These are phyloP conservation scores for Scenedesmus sp. DNA, from an alignment of 163 green algal species.

Conservation along the genomic window DNA sequence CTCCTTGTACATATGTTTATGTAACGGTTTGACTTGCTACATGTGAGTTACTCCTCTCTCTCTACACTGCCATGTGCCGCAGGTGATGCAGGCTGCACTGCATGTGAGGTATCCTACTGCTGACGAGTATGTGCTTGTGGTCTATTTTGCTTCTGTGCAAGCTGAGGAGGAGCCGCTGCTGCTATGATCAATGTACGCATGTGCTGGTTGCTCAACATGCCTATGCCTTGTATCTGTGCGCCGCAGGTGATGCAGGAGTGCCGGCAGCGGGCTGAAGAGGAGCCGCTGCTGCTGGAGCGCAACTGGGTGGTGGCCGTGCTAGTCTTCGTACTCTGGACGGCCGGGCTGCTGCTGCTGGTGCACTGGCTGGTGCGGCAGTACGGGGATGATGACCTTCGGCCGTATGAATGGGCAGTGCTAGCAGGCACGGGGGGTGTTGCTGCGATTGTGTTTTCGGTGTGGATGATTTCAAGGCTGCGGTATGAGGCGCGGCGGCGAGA, in stretches of 20 bases:
- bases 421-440: background rate
- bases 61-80: background rate
- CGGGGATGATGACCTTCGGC: background rate
- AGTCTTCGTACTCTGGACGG: constrained; percentile 47
- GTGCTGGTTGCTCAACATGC: background rate
- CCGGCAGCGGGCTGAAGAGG: constrained; percentile 17
- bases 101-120: background rate
- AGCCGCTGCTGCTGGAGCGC: constrained; percentile 57
- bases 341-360: constrained; percentile 27
- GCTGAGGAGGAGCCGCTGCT: background rate
- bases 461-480: constrained; percentile 22
- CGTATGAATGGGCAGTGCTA: constrained; percentile 38
- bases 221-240: background rate
- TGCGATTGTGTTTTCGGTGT: constrained; percentile 27
- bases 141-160: background rate
- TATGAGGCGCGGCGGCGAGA: constrained; percentile 22
- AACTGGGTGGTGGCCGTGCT: constrained; percentile 58
- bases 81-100: background rate
- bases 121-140: background rate
- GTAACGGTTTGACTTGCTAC: background rate
- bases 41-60: background rate
- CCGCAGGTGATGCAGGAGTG: constrained; percentile 55
- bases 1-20: background rate
- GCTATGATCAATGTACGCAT: background rate
- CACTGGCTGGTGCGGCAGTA: constrained; percentile 18